Base-by-base conservation (phyloP, 345 rosid species). In the Turritis glabra region DNA sequence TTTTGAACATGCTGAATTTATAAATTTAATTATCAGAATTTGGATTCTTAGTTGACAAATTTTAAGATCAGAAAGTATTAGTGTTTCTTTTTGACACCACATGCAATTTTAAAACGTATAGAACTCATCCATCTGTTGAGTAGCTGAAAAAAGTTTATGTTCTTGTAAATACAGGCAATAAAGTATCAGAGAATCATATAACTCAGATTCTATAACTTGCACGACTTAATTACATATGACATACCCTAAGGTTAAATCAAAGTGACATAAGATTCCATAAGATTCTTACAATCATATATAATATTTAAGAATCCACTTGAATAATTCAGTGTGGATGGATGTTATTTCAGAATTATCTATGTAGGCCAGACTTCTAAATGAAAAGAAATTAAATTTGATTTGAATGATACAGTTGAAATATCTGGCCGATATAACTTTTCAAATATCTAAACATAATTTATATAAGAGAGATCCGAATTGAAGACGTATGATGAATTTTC, bases 161-260 rank as follows among this genome's bases (percentile, higher is more conserved):
- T 15, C 44, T 58, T 59, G 37, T 58, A 50, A 75, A 7, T 55
- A 67, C 21, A 67, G 30, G 47, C 74, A 75, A 75, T 60, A 75
- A 25, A 59, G 47, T 50, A 67, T 50, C 62, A 75, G 63, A 60
- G 56, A 75, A 41, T 75, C 63, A 18, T 3, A 29, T 44, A 15
- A 27, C 64, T 64, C 7, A 62, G 47, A 41, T 63, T 63, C 35
- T 64, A 17, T 68, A 51, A 67, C 79, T 68, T 75, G 74, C 72
- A 75, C 79, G 74, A 37, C 74, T 68, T 40, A 32, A 51, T 59
- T 29, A 59, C 69, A 60, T 58, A 26, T 60, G 79, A 51, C 79
- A 75, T 57, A 13, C 32, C 48, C 67, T 38, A 25, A 47, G 22
- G 51, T 67, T 66, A 66, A 38, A 51, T 29, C 18, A 68, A 27